phyloP scores from a whole-genome alignment of 176 grass and related monocot species.

The Poa pratensis region DNA sequence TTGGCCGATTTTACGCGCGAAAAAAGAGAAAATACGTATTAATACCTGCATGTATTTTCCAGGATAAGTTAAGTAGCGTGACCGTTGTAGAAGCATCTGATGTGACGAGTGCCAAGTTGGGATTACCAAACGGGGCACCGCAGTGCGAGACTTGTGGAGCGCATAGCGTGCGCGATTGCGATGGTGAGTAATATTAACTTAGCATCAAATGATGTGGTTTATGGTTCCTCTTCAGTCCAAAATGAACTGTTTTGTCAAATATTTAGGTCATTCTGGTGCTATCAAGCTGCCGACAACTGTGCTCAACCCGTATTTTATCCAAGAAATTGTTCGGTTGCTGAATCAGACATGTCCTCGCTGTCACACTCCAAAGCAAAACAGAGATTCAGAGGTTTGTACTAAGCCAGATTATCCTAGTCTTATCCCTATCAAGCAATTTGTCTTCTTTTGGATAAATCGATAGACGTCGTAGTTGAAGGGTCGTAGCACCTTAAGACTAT shows the following conservation, averaged over 20 bases:
- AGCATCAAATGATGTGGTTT: slow-evolving; percentile 21
- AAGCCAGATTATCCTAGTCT: slow-evolving; percentile 32
- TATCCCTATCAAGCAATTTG: slow-evolving; percentile 23
- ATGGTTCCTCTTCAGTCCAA: slow-evolving; percentile 16
- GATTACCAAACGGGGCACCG: slow-evolving; percentile 62
- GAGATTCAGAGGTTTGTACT: slow-evolving; percentile 61
- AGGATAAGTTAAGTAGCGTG: slow-evolving; percentile 75
- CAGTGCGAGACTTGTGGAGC: slow-evolving; percentile 82
- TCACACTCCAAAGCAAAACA: slow-evolving; percentile 56
- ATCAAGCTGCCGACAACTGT: slow-evolving; percentile 76
- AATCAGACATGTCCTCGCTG: slow-evolving; percentile 93
- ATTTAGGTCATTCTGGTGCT: slow-evolving; percentile 82
- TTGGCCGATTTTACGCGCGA: background rate
- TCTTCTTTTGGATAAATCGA: slow-evolving; percentile 17
- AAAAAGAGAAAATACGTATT: background rate
- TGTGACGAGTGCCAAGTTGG: slow-evolving; percentile 78
- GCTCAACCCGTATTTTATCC: slow-evolving; percentile 72
- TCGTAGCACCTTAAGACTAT: slow-evolving; percentile 1
- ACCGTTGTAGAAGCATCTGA: slow-evolving; percentile 64
- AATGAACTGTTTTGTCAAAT: slow-evolving; percentile 34
- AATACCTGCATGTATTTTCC: slow-evolving; percentile 22
- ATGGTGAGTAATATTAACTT: slow-evolving; percentile 56
- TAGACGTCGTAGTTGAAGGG: slow-evolving; percentile 1
- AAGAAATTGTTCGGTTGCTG: slow-evolving; percentile 78
- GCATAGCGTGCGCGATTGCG: slow-evolving; percentile 63